phyloP scores from a whole-genome alignment of 306 rosid genomes.

The Dryas drummondii region DNA sequence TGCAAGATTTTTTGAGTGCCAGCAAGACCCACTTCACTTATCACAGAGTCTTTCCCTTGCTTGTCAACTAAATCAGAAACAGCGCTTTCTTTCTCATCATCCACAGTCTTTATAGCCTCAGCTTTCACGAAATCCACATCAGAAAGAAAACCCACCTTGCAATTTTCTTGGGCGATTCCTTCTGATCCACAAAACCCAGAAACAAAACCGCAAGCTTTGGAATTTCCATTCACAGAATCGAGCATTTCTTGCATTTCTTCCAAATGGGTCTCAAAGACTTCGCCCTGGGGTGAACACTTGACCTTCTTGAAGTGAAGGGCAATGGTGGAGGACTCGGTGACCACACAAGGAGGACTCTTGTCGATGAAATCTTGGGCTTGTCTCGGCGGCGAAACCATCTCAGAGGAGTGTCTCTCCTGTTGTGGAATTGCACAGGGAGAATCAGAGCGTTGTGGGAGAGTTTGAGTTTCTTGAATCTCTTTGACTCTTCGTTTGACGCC shows the following conservation, averaged over 20 bases:
- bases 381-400: conserved; percentile 9
- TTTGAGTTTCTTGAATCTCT: conserved; percentile 2
- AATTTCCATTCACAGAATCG: conserved; percentile 16
- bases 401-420: not conserved
- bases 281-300: conserved; percentile 16
- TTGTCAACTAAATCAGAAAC: conserved; percentile 7
- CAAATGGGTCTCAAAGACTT: not conserved
- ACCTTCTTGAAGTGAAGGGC: not conserved
- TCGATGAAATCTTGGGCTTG: conserved; percentile 5
- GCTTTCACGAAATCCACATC: conserved; percentile 19
- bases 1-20: not conserved
- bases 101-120: conserved; percentile 1
- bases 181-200: conserved; percentile 14
- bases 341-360: not conserved
- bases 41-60: conserved; percentile 7
- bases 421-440: conserved; percentile 1
- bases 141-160: conserved; percentile 17
- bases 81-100: conserved; percentile 15
- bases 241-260: conserved; percentile 1
- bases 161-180: conserved; percentile 6
- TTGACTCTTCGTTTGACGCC: conserved; percentile 17
- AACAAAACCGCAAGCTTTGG: not conserved
- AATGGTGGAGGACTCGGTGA: not conserved
- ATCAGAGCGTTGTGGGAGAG: not conserved
- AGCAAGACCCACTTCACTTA: not conserved